Conservation (phyloP, 108 stramenopile genomes). For the Epipyxis sp. region DNA sequence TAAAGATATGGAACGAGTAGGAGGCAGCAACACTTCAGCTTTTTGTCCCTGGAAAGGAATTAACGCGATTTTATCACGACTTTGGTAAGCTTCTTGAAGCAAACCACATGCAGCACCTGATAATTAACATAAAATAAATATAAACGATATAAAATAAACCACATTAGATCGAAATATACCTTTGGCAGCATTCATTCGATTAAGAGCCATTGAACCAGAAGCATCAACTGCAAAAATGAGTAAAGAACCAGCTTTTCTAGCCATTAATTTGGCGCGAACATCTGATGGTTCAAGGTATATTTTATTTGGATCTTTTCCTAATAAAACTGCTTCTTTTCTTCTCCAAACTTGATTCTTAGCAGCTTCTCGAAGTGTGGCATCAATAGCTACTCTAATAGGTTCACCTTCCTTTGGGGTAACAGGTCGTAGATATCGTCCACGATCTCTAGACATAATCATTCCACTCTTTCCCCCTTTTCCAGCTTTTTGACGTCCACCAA, state of each 20-base stretch:
- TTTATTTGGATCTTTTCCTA: slow-evolving; percentile 72
- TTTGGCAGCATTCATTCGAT: slow-evolving; percentile 97
- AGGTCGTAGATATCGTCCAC: slow-evolving; percentile 93
- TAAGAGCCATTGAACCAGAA: slow-evolving; percentile 92
- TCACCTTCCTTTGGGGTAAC: slow-evolving; percentile 89
- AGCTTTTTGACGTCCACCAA: slow-evolving; percentile 65
- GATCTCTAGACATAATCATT: slow-evolving; percentile 88
- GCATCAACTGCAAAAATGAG: slow-evolving; percentile 94
- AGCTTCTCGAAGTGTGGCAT: slow-evolving; percentile 87
- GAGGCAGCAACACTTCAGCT: slow-evolving; percentile 90
- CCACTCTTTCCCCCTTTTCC: slow-evolving; percentile 93
- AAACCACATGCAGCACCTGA: slow-evolving; percentile 84
- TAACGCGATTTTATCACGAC: slow-evolving; percentile 86
- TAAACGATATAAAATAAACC: no score
- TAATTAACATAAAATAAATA: no score
- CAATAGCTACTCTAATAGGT: slow-evolving; percentile 66
- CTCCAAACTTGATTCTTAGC: slow-evolving; percentile 87
- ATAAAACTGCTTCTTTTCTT: slow-evolving; percentile 50
- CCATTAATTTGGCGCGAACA: slow-evolving; percentile 87
- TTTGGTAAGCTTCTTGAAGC: slow-evolving; percentile 91
- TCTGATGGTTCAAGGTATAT: slow-evolving; percentile 83
- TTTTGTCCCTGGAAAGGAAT: slow-evolving; percentile 92
- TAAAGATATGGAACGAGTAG: slow-evolving; percentile 87
- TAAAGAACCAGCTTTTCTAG: slow-evolving; percentile 88
- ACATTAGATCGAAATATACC: no score